Evolutionary conservation across 2,329 filamentous ascomycete species (phyloP).

Genomic region (Sordariomycetes sp.): DNA sequence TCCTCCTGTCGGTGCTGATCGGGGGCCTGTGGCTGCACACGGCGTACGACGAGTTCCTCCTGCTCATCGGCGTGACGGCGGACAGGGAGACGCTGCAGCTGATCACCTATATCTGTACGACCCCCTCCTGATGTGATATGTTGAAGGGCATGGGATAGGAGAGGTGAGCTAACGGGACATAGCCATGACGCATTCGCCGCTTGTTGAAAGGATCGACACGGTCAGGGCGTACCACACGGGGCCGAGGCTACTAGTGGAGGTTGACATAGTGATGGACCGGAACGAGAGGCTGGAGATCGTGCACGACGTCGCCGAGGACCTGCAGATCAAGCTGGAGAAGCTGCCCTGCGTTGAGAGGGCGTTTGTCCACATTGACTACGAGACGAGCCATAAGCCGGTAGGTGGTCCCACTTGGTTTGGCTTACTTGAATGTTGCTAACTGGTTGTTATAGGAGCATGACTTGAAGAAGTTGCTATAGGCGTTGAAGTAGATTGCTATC

Average conservation of each 20-base stretch:
- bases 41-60: conserved; percentile 78
- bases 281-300: conserved; percentile 62
- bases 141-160: too few relatives aligned
- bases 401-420: not conserved
- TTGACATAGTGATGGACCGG: conserved; percentile 89
- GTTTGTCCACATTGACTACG: conserved; percentile 96
- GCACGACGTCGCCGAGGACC: conserved; percentile 86
- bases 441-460: conserved; percentile 39
- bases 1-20: conserved; percentile 71
- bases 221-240: conserved; percentile 90
- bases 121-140: too few relatives aligned
- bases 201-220: conserved; percentile 81
- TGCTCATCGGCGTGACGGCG: conserved; percentile 82
- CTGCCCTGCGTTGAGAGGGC: conserved; percentile 86
- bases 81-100: conserved; percentile 80
- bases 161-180: conserved; percentile 9
- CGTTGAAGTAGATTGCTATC: not conserved
- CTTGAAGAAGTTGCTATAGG: conserved; percentile 49
- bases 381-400: conserved; percentile 84
- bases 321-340: conserved; percentile 90
- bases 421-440: not conserved
- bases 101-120: conserved; percentile 68
- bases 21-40: conserved; percentile 73
- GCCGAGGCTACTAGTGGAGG: conserved; percentile 81
- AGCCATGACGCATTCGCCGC: conserved; percentile 79